Conservation (phyloP, 129 eudicot species). For the Helichrysum umbraculigerum region DNA sequence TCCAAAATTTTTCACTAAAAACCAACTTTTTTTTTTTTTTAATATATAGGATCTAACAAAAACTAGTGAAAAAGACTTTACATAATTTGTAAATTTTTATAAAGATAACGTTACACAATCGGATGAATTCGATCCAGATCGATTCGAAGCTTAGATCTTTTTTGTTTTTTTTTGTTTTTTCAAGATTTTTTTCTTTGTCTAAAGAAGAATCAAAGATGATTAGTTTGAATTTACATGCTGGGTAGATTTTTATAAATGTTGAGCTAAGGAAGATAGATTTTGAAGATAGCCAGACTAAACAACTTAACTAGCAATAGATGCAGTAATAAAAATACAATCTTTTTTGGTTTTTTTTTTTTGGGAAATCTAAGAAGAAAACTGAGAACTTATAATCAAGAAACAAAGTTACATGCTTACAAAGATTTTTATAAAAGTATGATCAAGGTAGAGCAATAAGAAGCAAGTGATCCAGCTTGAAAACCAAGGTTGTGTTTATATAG, state of each 20-base stretch:
- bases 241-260: constrained; percentile 41
- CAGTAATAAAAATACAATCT: constrained; percentile 1
- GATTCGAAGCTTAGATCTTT: not conserved
- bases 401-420: constrained; percentile 25
- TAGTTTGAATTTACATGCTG: constrained; percentile 35
- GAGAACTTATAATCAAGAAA: not conserved
- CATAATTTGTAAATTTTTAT: constrained; percentile 44
- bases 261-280: constrained; percentile 26
- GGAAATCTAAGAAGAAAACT: not conserved
- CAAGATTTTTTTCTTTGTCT: not conserved
- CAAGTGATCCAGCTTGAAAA: constrained; percentile 29
- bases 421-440: constrained; percentile 23
- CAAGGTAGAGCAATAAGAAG: constrained; percentile 11
- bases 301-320: constrained; percentile 26
- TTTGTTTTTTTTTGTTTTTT: constrained; percentile 7
- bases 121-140: constrained; percentile 33
- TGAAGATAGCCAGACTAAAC: constrained; percentile 34
- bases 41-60: constrained; percentile 4
- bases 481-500: constrained; percentile 20
- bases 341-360: constrained; percentile 5
- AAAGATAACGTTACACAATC: constrained; percentile 35
- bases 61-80: constrained; percentile 23
- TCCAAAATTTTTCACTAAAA: constrained; percentile 16
- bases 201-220: not conserved
- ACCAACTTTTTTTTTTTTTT: constrained; percentile 10